phyloP scores from a whole-genome alignment of 2,329 filamentous ascomycete species.

The Dendrostoma leiphaemia region DNA sequence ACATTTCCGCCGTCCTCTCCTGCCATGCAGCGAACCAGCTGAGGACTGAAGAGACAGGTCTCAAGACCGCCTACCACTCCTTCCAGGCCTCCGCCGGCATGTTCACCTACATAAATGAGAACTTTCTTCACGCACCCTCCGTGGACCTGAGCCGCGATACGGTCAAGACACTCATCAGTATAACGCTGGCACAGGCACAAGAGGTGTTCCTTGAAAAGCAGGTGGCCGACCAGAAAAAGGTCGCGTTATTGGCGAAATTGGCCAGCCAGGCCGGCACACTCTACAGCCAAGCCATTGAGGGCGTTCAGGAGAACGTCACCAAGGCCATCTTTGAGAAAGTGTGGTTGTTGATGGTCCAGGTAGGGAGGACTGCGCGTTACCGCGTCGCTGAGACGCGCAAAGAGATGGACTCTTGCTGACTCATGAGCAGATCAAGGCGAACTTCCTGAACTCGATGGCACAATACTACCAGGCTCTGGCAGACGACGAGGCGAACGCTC shows the following conservation, averaged over 20 bases:
- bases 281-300: conserved; percentile 84
- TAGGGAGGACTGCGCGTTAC: conserved; percentile 36
- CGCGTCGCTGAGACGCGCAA: too few species aligned
- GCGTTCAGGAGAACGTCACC: conserved; percentile 86
- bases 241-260: conserved; percentile 85
- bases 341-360: conserved; percentile 81
- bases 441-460: conserved; percentile 78
- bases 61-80: conserved; percentile 96
- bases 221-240: conserved; percentile 87
- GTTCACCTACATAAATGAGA: conserved; percentile 99
- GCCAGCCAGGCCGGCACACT: conserved; percentile 87
- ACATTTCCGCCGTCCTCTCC: conserved; percentile 94
- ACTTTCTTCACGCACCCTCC: conserved; percentile 94
- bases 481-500: conserved; percentile 83
- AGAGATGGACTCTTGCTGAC: conserved; percentile 18
- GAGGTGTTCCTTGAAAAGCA: conserved; percentile 98
- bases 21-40: conserved; percentile 94
- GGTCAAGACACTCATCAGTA: conserved; percentile 87
- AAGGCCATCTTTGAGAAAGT: conserved; percentile 92
- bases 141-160: conserved; percentile 95
- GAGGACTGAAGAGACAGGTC: conserved; percentile 82
- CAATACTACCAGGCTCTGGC: conserved; percentile 93
- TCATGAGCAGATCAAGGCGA: conserved; percentile 64
- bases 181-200: conserved; percentile 94
- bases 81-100: conserved; percentile 98